Evolutionary conservation across 1,139 yeast species (phyloP).

Genomic region (Pichia sp.): DNA sequence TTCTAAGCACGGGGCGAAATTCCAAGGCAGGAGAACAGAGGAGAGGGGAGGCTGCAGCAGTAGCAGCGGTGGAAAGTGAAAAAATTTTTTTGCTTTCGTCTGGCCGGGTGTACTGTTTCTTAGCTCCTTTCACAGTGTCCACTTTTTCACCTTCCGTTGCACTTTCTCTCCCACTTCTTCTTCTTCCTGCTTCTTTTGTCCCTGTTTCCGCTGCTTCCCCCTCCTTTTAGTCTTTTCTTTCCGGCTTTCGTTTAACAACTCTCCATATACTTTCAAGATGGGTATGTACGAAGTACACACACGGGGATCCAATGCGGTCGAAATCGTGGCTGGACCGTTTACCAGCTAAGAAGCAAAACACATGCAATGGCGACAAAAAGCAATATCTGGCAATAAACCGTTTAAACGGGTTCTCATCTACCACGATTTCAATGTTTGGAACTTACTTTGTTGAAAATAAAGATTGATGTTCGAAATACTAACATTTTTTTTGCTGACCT

Average conservation of each 20-base stretch:
- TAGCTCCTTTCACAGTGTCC: neutral
- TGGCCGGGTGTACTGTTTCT: neutral
- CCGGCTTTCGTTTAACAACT: slow-evolving; percentile 8
- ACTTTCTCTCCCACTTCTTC: neutral
- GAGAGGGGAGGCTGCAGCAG: neutral
- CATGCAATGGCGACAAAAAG: no score
- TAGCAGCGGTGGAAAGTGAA: neutral
- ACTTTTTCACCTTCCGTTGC: neutral
- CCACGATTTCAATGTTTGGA: no score
- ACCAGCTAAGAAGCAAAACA: no score
- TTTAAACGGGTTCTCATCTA: no score
- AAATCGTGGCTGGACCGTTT: no score
- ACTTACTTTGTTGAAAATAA: no score
- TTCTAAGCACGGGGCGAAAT: neutral
- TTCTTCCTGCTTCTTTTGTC: neutral
- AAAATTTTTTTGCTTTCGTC: neutral
- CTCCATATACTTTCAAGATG: slow-evolving; percentile 14
- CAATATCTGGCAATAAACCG: no score
- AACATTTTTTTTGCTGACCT: slow-evolving; percentile 5
- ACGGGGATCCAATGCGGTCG: no score
- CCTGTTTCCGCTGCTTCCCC: neutral
- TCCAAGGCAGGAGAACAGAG: no score
- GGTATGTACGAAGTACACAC: slow-evolving; percentile 9
- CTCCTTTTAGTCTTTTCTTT: neutral
- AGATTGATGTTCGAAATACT: neutral